Conservation (phyloP, 2,329 filamentous ascomycete genomes). For the Cercospora zeina region DNA sequence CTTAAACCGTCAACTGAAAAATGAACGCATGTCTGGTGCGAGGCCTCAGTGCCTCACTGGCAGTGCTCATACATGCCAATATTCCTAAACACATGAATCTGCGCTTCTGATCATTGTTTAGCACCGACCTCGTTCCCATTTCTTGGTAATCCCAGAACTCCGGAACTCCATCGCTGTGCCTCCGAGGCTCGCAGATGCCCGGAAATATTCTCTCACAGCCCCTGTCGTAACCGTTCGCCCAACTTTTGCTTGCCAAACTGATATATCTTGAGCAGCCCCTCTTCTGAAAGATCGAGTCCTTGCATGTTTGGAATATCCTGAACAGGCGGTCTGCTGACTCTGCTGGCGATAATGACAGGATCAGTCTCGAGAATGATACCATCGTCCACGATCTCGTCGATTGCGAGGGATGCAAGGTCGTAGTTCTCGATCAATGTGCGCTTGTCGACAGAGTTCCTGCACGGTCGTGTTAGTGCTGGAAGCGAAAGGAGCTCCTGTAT, state of each 20-base stretch:
- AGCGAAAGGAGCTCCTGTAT: neutral
- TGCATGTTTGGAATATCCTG: slow-evolving; percentile 86
- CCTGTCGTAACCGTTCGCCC: slow-evolving; percentile 86
- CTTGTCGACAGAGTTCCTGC: slow-evolving; percentile 92
- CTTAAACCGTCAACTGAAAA: neutral
- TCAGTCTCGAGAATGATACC: slow-evolving; percentile 98
- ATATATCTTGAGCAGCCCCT: slow-evolving; percentile 90
- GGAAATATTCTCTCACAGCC: slow-evolving; percentile 54
- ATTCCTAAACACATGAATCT: neutral
- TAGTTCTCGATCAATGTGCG: slow-evolving; percentile 98
- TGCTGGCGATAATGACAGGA: slow-evolving; percentile 85
- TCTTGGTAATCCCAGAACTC: slow-evolving; percentile 14
- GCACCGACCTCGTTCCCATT: neutral
- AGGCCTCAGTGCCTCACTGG: neutral
- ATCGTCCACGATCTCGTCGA: slow-evolving; percentile 94
- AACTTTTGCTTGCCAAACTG: slow-evolving; percentile 91
- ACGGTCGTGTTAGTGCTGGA: slow-evolving; percentile 23
- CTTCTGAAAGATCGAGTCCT: slow-evolving; percentile 92
- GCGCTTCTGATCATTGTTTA: neutral
- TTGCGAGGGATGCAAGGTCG: slow-evolving; percentile 87
- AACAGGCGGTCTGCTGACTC: slow-evolving; percentile 87
- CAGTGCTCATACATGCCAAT: neutral
- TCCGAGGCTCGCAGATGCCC: neutral
- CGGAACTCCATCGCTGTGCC: slow-evolving; percentile 23
- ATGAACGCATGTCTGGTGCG: neutral